Conservation (phyloP, 106 monocot species). For the Dendrobium catenatum region DNA sequence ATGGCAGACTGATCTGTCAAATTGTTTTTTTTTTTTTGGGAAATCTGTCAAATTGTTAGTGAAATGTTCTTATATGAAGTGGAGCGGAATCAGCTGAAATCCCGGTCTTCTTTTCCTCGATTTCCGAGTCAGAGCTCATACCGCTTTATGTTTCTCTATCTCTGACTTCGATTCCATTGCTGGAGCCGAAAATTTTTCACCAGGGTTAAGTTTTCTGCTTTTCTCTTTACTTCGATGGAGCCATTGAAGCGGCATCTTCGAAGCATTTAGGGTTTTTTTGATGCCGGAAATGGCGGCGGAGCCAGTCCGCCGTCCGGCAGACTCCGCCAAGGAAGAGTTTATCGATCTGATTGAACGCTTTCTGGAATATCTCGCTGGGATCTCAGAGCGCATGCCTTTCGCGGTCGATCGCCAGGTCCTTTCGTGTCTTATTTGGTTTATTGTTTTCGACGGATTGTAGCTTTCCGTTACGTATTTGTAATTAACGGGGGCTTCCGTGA, state of each 20-base stretch:
- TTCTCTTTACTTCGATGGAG: background rate
- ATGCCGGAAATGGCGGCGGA: conserved; percentile 8
- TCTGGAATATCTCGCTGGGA: conserved; percentile 10
- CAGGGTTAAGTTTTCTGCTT: background rate
- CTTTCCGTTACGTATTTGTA: too few species aligned
- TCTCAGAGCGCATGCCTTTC: conserved; percentile 17
- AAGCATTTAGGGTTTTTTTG: conserved; percentile 6
- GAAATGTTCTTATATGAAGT: too few species aligned
- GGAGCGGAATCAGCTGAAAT: too few species aligned
- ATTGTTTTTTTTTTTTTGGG: too few species aligned
- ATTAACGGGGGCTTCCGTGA: too few species aligned
- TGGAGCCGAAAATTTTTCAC: background rate
- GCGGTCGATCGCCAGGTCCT: conserved; percentile 12
- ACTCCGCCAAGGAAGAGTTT: conserved; percentile 14
- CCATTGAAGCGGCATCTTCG: background rate
- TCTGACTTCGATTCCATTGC: background rate
- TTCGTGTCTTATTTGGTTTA: background rate
- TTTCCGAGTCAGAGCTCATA: too few species aligned
- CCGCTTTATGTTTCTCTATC: background rate
- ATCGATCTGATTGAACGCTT: conserved; percentile 16
- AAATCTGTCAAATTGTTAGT: too few species aligned
- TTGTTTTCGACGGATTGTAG: too few species aligned
- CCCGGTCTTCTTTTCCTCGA: too few species aligned
- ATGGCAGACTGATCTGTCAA: too few species aligned
- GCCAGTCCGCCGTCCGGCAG: background rate